A percentile compares a stretch with the other conserved stretches of the same genome.
These are phyloP conservation scores for Stellera chamaejasme DNA, from an alignment of 345 rosid species.

Conservation along the genomic window DNA sequence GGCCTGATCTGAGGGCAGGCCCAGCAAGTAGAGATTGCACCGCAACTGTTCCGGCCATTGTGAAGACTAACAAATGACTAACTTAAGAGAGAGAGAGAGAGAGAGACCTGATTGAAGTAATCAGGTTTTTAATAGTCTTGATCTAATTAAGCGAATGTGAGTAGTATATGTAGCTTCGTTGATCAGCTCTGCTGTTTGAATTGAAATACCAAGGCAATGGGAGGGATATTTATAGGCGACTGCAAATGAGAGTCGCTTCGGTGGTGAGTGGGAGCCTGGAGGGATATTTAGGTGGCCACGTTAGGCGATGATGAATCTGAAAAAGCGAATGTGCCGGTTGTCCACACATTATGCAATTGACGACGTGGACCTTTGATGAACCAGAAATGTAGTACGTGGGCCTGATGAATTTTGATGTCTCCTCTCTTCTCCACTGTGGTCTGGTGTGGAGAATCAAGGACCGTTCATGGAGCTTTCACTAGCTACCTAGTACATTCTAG, in stretches of 20 bases:
- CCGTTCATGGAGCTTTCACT: background rate
- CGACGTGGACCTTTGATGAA: slow-evolving; percentile 22
- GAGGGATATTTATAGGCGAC: too few species aligned
- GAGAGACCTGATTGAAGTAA: too few species aligned
- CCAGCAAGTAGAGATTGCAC: slow-evolving; percentile 31
- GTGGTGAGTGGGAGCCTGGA: background rate
- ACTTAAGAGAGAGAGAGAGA: background rate
- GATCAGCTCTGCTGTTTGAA: too few species aligned
- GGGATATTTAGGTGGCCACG: slow-evolving; percentile 33
- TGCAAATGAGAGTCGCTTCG: too few species aligned
- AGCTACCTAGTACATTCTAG: slow-evolving; percentile 4
- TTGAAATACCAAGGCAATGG: too few species aligned
- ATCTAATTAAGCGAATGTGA: too few species aligned
- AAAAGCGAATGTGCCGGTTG: slow-evolving; percentile 17
- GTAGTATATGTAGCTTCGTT: too few species aligned
- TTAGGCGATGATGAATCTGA: background rate
- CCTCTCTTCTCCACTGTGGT: background rate
- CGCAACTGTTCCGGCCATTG: slow-evolving; percentile 31
- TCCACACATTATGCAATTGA: slow-evolving; percentile 15
- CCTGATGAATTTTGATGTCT: background rate
- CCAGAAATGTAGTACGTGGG: slow-evolving; percentile 3
- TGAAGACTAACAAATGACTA: background rate
- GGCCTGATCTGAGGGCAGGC: slow-evolving; percentile 12
- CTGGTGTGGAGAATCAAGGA: background rate
- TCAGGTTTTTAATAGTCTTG: too few species aligned